Evolutionary conservation across 805 yeast genomes (phyloP).

Genomic region (Candida incommunis): DNA sequence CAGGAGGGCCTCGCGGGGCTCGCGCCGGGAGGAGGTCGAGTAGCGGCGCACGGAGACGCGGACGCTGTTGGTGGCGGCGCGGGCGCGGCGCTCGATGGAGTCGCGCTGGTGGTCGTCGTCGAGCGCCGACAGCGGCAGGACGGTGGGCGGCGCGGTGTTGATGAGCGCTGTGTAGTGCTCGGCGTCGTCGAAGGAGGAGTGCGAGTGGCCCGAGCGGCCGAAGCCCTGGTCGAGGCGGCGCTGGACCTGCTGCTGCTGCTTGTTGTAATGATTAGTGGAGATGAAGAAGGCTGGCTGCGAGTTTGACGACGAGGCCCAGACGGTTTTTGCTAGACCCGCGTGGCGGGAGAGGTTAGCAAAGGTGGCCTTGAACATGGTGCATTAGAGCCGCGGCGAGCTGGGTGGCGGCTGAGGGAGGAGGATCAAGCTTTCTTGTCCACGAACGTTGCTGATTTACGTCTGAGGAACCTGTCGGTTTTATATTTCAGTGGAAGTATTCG

Average conservation of each 20-base stretch:
- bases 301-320: conserved; percentile 20
- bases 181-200: conserved; percentile 8
- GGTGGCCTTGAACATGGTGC: not conserved
- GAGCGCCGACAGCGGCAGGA: conserved; percentile 7
- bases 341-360: conserved; percentile 20
- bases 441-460: too few species aligned
- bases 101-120: conserved; percentile 8
- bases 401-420: not conserved
- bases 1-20: not conserved
- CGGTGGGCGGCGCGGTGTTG: conserved; percentile 4
- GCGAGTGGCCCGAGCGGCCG: conserved; percentile 6
- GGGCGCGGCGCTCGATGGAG: conserved; percentile 2
- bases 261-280: conserved; percentile 24
- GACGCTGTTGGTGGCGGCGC: not conserved
- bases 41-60: not conserved
- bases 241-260: conserved; percentile 24
- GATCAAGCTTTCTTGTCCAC: not conserved
- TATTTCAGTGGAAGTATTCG: too few species aligned
- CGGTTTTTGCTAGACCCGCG: conserved; percentile 24
- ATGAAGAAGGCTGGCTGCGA: conserved; percentile 25
- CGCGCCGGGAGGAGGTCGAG: too few species aligned
- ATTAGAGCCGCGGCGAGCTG: not conserved
- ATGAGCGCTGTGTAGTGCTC: not conserved
- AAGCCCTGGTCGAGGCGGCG: conserved; percentile 3
- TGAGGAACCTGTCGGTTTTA: too few species aligned